Evolutionary conservation across 2,329 filamentous ascomycete species (phyloP).

Genomic region (Cordyceps farinosa): DNA sequence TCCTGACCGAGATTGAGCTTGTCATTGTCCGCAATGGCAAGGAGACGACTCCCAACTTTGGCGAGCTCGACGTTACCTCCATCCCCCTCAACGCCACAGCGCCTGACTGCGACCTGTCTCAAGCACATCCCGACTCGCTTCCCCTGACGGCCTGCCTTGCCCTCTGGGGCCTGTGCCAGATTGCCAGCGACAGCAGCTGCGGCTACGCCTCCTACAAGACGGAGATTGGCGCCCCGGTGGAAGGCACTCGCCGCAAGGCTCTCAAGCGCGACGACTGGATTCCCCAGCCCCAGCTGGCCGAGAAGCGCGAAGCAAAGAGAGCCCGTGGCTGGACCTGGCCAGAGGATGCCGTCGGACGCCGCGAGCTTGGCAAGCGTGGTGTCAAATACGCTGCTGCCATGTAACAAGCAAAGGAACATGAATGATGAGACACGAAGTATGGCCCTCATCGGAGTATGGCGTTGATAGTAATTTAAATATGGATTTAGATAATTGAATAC

Average conservation of each 20-base stretch:
- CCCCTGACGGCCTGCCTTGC: slow-evolving; percentile 69
- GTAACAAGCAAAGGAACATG: neutral
- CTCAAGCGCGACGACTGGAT: slow-evolving; percentile 72
- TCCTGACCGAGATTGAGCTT: slow-evolving; percentile 93
- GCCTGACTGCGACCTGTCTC: slow-evolving; percentile 28
- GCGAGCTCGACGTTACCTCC: slow-evolving; percentile 73
- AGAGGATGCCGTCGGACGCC: slow-evolving; percentile 67
- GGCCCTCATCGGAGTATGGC: neutral
- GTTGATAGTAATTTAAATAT: neutral
- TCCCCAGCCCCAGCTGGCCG: slow-evolving; percentile 65
- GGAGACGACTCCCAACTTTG: slow-evolving; percentile 73
- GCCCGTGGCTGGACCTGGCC: slow-evolving; percentile 72
- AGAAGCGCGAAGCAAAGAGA: slow-evolving; percentile 74
- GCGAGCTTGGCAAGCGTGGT: slow-evolving; percentile 66
- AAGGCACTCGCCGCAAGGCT: slow-evolving; percentile 67
- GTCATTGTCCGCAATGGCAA: slow-evolving; percentile 80
- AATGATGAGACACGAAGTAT: neutral
- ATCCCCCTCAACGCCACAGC: slow-evolving; percentile 52
- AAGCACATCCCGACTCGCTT: slow-evolving; percentile 33
- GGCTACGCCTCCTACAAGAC: slow-evolving; percentile 62
- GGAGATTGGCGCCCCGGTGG: slow-evolving; percentile 72
- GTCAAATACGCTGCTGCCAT: slow-evolving; percentile 45
- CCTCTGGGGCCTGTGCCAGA: slow-evolving; percentile 73
- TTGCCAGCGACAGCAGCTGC: slow-evolving; percentile 55
- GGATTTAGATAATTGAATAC: neutral